Base-by-base conservation (phyloP, 768 basidiomycete genomes). In the Tubosaeta sp. region DNA sequence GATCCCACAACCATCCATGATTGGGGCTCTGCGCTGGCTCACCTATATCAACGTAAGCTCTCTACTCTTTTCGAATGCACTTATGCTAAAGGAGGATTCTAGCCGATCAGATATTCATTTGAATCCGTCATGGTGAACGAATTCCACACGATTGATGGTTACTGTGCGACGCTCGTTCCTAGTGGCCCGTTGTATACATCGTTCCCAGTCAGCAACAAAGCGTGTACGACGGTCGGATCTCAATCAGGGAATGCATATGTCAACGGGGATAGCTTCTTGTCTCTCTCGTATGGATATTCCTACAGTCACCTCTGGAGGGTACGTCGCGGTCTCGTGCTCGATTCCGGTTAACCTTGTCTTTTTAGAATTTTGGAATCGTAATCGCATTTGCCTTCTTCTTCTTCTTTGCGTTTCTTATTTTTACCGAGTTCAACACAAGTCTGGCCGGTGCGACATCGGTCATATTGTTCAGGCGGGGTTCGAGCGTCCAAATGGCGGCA, bases 61-160 rank as follows among this genome's bases (percentile, higher is more conserved):
- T 38, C 10, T n/a, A 3, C 59, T 52, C 84, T 82, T 77, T 0
- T 44, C 10, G 4, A 8, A 18, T 31, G 13, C 8, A 16, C 18
- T 11, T 19, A 5, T 11, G 6, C 54, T 61, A 5, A 55, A 27
- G 32, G 2, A 24, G 7, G 19, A 3, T 13, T 19, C 9, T 35
- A 64, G 62, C 91, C 77, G 72, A 3, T 92, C 82, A 61, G 84
- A 80, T 63, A 63, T 36, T 51, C 62, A 0, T 93, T 94, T 64
- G 87, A 90, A 53, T 74, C 78, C 0, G 65, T 92, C 34, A 74
- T 94, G 63, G 74, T 80, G 19, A 94, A 93, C 68, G 90, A 95
- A 66, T 93, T 94, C 69, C 81, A 78, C 56, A 83, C 79, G 0
- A 68, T 87, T 8, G 67, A 86, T 19, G 88, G 84, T 38, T 60